Conservation (phyloP, 108 stramenopile genomes). For the Skeletonema menzelii region DNA sequence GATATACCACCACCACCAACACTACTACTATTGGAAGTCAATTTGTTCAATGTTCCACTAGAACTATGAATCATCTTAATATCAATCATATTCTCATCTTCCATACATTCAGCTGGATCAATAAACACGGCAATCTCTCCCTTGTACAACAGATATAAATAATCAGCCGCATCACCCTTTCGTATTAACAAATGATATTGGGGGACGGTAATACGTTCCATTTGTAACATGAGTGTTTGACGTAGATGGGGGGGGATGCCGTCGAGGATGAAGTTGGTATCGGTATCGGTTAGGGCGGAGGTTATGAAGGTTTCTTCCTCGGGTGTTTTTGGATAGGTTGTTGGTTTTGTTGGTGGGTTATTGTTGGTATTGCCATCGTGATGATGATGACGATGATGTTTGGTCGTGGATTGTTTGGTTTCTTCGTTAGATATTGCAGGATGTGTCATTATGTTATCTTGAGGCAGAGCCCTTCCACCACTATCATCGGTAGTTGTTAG, state of each 20-base stretch:
- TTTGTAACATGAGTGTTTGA: constrained; percentile 22
- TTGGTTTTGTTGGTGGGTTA: background rate
- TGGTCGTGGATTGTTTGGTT: no score
- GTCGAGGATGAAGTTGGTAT: constrained; percentile 36
- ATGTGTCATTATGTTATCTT: background rate
- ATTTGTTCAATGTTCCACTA: background rate
- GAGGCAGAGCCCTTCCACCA: background rate
- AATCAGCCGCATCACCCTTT: constrained; percentile 28
- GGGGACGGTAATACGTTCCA: constrained; percentile 31
- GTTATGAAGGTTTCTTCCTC: constrained; percentile 39
- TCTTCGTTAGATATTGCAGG: no score
- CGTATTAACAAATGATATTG: constrained; percentile 24
- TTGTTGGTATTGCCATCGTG: no score
- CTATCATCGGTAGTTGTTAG: no score
- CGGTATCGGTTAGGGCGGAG: constrained; percentile 28
- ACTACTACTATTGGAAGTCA: no score
- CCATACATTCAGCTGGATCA: constrained; percentile 35
- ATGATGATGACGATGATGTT: background rate
- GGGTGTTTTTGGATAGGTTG: constrained; percentile 14
- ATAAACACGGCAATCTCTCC: constrained; percentile 41
- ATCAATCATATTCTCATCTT: constrained; percentile 31
- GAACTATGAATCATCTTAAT: constrained; percentile 1
- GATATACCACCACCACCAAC: no score
- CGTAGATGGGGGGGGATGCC: constrained; percentile 25
- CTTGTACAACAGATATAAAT: constrained; percentile 30